Evolutionary conservation across 2,329 filamentous ascomycete species (phyloP), one percentile per base, ranked within the genome.

Genomic region (Calonectria multiphialidica): DNA sequence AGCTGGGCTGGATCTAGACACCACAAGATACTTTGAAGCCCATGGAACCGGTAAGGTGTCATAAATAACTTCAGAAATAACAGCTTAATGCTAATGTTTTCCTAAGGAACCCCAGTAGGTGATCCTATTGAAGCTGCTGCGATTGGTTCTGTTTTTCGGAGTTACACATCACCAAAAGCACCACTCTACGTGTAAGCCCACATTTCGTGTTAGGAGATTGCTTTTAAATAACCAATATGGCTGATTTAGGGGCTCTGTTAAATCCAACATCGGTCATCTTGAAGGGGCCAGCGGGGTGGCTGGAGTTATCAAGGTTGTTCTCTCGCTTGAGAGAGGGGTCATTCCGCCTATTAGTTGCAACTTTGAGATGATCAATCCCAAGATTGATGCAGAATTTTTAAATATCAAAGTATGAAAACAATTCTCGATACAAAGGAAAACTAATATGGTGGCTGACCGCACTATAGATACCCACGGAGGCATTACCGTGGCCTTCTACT

Each of bases 1-100:
- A 4, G 80, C 81, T 0, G 83, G 75, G 2, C 72, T 82, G 1
- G 69, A 77, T 2, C 72, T 79, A 1, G 62, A 63, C 0, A 47
- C 75, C 0, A 82, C 81, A 0, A 64, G 73, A 5, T 84, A 80
- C 35, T 74, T 84, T 21, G 83, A 85, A 68, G 80, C 81, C 0
- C 83, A 81, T 12, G 75, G 75, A 55, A 70, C 59, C 7, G 59
- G 35, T n/a, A 57, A 23, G 28, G n/a, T n/a, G 16, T 9, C 1
- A 47, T 16, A 30, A 12, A 13, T 16, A 4, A 2, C 15, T 10
- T 6, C 3, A 10, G 9, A 9, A 0, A 55, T 13, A 3, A 21
- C 6, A 3, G 5, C 8, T 2, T 42, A 18, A 10, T 12, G 6
- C 28, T 55, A 55, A 55, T 8, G 8, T 13, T 13, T 42, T 13